phyloP scores from a whole-genome alignment of 1,284 basidiomycete species.

The Bondarzewia mesenterica region DNA sequence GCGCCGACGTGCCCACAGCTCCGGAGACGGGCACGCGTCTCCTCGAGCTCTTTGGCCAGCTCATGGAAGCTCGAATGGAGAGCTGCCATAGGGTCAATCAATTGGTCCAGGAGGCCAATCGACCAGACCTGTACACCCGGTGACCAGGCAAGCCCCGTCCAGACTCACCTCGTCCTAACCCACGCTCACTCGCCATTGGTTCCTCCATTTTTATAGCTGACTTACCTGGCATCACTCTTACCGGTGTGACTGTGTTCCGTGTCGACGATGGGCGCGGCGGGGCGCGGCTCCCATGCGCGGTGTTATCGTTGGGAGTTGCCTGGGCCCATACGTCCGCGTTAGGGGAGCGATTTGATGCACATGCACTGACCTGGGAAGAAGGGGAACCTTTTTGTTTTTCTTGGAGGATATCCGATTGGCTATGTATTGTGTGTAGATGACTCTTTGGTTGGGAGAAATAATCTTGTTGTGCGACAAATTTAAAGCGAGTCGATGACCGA shows the following conservation, averaged over 20 bases:
- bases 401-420: no score
- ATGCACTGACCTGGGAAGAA: background rate
- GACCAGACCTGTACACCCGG: slow-evolving; percentile 16
- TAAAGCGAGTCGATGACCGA: no score
- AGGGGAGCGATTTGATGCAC: background rate
- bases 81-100: slow-evolving; percentile 58
- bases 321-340: background rate
- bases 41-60: slow-evolving; percentile 58
- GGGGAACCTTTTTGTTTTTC: no score
- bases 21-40: slow-evolving; percentile 42
- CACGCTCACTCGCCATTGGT: background rate
- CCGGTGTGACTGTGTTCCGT: no score
- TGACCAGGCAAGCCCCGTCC: background rate
- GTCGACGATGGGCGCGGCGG: background rate
- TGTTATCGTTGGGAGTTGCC: background rate
- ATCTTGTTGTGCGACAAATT: no score
- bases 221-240: no score
- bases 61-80: slow-evolving; percentile 67
- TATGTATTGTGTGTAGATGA: no score
- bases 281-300: background rate
- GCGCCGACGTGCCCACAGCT: slow-evolving; percentile 21
- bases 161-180: background rate
- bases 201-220: background rate
- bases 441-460: no score
- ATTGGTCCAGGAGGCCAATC: slow-evolving; percentile 46